A percentile compares a stretch with the other conserved stretches of the same genome.
Evolutionary conservation across 2,329 filamentous ascomycete species (phyloP).

Genomic region (Aspergillus udagawae): DNA sequence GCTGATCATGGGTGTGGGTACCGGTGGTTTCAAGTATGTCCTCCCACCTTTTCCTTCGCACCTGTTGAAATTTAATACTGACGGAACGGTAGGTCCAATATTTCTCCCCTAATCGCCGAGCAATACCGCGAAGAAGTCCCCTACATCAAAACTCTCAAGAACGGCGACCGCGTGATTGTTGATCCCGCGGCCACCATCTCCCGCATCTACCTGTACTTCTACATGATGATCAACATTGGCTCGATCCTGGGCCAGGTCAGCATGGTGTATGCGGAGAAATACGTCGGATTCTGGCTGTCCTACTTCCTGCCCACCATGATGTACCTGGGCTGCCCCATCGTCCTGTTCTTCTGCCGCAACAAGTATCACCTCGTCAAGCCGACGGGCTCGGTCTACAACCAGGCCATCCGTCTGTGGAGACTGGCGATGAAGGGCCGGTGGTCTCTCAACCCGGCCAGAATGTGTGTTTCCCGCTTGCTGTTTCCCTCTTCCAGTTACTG

Average conservation of each 20-base stretch:
- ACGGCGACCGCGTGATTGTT: constrained; percentile 65
- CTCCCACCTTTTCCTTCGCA: neutral
- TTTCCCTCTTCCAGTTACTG: neutral
- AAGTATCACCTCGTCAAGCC: constrained; percentile 63
- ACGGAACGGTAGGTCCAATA: constrained; percentile 52
- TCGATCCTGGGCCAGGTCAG: constrained; percentile 58
- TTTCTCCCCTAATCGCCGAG: constrained; percentile 67
- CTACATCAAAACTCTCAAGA: constrained; percentile 52
- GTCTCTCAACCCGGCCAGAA: constrained; percentile 57
- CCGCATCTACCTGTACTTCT: constrained; percentile 67
- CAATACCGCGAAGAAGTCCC: constrained; percentile 61
- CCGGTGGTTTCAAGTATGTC: constrained; percentile 67
- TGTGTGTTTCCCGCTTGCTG: constrained; percentile 35
- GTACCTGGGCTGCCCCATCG: constrained; percentile 59
- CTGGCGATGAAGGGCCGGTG: constrained; percentile 62
- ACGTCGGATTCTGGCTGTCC: constrained; percentile 70
- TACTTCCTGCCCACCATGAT: constrained; percentile 64
- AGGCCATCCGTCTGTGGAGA: constrained; percentile 59
- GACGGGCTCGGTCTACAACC: constrained; percentile 67
- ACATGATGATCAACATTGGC: constrained; percentile 67
- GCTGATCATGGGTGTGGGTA: constrained; percentile 68
- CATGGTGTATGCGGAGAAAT: constrained; percentile 73
- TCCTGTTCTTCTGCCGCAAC: constrained; percentile 58
- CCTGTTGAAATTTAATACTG: no score
- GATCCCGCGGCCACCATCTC: constrained; percentile 66